A percentile compares a stretch with the other conserved stretches of the same genome.
Evolutionary conservation across 768 basidiomycete genomes (phyloP).

Genomic region (Lepiota venenata): DNA sequence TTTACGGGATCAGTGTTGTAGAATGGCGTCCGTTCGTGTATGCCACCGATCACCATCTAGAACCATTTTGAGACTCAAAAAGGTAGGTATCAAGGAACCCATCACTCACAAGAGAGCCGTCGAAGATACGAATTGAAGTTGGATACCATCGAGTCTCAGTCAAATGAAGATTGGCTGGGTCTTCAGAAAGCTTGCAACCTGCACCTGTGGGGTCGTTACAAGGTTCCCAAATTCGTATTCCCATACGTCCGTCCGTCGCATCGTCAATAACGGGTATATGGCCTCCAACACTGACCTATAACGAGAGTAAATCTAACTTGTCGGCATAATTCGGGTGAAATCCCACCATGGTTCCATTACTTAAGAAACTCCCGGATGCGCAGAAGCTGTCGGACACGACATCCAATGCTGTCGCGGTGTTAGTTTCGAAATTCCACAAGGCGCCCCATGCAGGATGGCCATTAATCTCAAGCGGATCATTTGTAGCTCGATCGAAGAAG

Average conservation of each 20-base stretch:
- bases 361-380: slow-evolving; percentile 36
- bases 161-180: slow-evolving; percentile 29
- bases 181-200: slow-evolving; percentile 32
- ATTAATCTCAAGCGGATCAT: slow-evolving; percentile 37
- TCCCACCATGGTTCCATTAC: slow-evolving; percentile 38
- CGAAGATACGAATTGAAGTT: slow-evolving; percentile 30
- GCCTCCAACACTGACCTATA: slow-evolving; percentile 28
- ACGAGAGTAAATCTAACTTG: not conserved
- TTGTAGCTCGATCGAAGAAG: slow-evolving; percentile 26
- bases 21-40: slow-evolving; percentile 40
- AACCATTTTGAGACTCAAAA: not conserved
- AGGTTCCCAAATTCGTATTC: slow-evolving; percentile 34
- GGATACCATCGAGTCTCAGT: slow-evolving; percentile 38
- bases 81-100: slow-evolving; percentile 7
- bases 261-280: slow-evolving; percentile 22
- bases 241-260: slow-evolving; percentile 32
- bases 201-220: slow-evolving; percentile 27
- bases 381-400: slow-evolving; percentile 38
- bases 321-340: slow-evolving; percentile 12
- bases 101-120: slow-evolving; percentile 32
- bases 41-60: slow-evolving; percentile 26
- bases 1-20: slow-evolving; percentile 62
- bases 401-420: slow-evolving; percentile 29
- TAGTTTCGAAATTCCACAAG: slow-evolving; percentile 37
- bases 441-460: slow-evolving; percentile 44